Evolutionary conservation across 2,329 filamentous ascomycete species (phyloP).

Genomic region (Penicillium sp.): DNA sequence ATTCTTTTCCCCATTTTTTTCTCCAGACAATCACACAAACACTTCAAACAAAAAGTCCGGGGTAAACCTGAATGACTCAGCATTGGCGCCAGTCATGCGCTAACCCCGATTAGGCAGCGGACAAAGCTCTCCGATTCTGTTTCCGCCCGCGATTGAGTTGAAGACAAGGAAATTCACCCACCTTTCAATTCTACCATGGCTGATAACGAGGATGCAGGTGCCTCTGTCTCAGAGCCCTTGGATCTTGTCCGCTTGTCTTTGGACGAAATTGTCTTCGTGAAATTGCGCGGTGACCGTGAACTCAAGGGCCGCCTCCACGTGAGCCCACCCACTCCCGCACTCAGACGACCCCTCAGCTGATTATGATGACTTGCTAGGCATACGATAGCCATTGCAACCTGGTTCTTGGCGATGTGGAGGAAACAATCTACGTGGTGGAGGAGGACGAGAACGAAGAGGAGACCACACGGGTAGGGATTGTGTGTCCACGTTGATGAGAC

Average conservation of each 20-base stretch:
- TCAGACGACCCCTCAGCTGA: conserved; percentile 17
- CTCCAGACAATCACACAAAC: neutral
- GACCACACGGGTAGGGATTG: conserved; percentile 64
- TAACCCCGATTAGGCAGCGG: conserved; percentile 17
- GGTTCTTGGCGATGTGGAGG: conserved; percentile 92
- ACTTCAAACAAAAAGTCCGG: conserved; percentile 13
- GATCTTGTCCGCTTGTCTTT: conserved; percentile 93
- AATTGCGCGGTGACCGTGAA: conserved; percentile 92
- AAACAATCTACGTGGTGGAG: conserved; percentile 92
- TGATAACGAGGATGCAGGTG: conserved; percentile 72
- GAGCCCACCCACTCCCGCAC: conserved; percentile 33
- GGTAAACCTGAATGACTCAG: conserved; percentile 22
- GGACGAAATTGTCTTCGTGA: conserved; percentile 96
- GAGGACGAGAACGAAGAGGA: conserved; percentile 78
- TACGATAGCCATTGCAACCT: conserved; percentile 99
- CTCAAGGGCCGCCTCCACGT: conserved; percentile 94
- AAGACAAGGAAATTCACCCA: neutral
- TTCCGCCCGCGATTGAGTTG: neutral
- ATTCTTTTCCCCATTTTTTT: conserved; percentile 3
- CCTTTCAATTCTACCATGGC: conserved; percentile 61
- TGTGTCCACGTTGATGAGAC: neutral
- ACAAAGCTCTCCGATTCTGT: conserved; percentile 24
- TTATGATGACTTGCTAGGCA: conserved; percentile 58
- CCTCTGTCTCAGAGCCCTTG: conserved; percentile 82
- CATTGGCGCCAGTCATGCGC: neutral